A percentile compares a stretch with the other conserved stretches of the same genome.
Conservation (phyloP, 2,329 filamentous ascomycete genomes). For the Nigrospora oryzae region DNA sequence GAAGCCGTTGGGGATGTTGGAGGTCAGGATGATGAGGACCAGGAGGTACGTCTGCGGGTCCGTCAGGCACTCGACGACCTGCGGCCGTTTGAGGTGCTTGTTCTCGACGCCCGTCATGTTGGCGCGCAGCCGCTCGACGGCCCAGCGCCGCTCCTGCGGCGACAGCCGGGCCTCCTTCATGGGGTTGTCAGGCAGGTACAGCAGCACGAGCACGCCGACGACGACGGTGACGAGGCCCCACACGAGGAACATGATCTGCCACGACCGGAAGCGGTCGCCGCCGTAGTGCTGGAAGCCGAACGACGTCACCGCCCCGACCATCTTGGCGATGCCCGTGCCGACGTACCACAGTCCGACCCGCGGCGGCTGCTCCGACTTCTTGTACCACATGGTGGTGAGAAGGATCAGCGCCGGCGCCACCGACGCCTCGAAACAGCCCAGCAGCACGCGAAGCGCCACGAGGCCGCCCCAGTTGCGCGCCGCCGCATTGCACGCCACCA, state of each 20-base stretch:
- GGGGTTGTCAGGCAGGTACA: constrained; percentile 5
- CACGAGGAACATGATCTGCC: constrained; percentile 31
- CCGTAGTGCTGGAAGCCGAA: constrained; percentile 44
- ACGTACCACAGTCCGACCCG: constrained; percentile 58
- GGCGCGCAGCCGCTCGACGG: constrained; percentile 4
- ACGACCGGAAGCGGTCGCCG: constrained; percentile 10
- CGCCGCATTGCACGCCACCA: constrained; percentile 55
- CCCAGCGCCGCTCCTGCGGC: constrained; percentile 1
- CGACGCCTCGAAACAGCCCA: constrained; percentile 60
- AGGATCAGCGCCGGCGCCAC: constrained; percentile 63
- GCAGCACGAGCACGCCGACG: not conserved
- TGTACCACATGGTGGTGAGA: constrained; percentile 60
- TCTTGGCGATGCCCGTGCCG: constrained; percentile 51
- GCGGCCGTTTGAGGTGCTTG: constrained; percentile 4
- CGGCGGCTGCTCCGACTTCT: constrained; percentile 56
- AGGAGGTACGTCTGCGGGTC: constrained; percentile 5
- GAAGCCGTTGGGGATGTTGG: constrained; percentile 20
- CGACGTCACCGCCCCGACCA: constrained; percentile 33
- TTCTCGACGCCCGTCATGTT: constrained; percentile 7
- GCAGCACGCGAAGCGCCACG: constrained; percentile 57
- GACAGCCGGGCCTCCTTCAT: constrained; percentile 3
- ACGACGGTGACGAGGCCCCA: constrained; percentile 3
- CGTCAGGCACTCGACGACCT: constrained; percentile 2
- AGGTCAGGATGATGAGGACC: constrained; percentile 1
- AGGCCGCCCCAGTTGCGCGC: constrained; percentile 52